Evolutionary conservation across 495 filamentous ascomycete species (phyloP), one percentile per base, ranked within the genome.

Genomic region (Hyaloscypha hepaticicola): DNA sequence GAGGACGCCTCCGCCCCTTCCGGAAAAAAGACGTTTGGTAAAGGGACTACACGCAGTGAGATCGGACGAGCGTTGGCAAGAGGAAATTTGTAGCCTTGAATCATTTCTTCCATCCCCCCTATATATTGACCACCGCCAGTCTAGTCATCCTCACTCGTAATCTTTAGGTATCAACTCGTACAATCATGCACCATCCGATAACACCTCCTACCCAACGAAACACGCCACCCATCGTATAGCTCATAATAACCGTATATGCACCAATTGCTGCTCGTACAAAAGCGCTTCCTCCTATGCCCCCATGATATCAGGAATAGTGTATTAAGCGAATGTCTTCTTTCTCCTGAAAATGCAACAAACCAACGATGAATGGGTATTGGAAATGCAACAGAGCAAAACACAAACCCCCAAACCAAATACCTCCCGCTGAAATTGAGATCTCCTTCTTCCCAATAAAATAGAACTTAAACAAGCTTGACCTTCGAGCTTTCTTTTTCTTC

Each of bases 191-290:
- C 8, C 7, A 27, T 51, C 41, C 49, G 6, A 21, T 28, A 25
- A 56, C 53, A 21, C 53, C 53, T 24, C 50, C 50, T 19, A 24
- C 26, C 50, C 16, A 21, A 16, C 14, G 7, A 56, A 21, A 29
- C 19, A 58, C 21, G 33, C 34, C 45, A 38, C 31, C 27, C 58
- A 22, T 67, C 65, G 55, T 67, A 58, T 58, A 63, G 41, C 55
- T 67, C 65, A 50, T 67, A 49, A 63, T 21, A 63, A 55, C 55
- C 60, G 52, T 63, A 67, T 66, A 63, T 67, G 65, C 60, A 66
- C 28, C 64, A 4, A 26, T 25, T 27, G 24, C 31, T 9, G 33
- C 12, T 27, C 41, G 28, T 61, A 19, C 41, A 61, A 61, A n/a
- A 22, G 38, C 33, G 27, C 34, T 22, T 34, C 26, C 29, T 28